Percentiles rank a stretch among this genome's conserved stretches.
These are phyloP conservation scores for Fusarium graminum DNA, from an alignment of 2,329 filamentous ascomycete species.

Conservation along the genomic window DNA sequence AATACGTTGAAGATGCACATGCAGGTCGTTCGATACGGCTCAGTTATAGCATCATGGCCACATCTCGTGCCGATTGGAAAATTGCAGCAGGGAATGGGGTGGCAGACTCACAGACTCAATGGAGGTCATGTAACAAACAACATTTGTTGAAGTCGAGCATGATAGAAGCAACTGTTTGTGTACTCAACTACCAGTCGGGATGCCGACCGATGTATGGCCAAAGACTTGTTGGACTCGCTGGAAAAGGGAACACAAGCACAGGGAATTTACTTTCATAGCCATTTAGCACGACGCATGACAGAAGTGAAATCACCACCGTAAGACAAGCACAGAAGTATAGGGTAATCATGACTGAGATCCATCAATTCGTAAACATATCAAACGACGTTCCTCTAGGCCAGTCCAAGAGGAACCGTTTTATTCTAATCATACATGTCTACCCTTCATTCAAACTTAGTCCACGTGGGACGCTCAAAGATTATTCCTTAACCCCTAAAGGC, in stretches of 20 bases:
- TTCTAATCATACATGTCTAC: conserved; percentile 13
- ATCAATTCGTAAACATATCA: conserved; percentile 14
- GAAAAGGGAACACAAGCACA: too few relatives aligned
- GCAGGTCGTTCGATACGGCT: background rate
- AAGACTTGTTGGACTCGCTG: too few relatives aligned
- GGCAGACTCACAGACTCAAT: background rate
- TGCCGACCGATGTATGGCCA: too few relatives aligned
- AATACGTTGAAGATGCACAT: background rate
- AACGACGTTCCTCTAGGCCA: background rate
- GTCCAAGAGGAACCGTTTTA: background rate
- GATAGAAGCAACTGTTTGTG: too few relatives aligned
- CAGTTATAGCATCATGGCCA: background rate
- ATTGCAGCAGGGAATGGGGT: background rate
- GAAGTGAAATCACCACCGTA: background rate
- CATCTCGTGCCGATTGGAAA: background rate
- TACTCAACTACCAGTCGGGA: too few relatives aligned
- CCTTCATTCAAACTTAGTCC: background rate
- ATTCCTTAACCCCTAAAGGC: conserved; percentile 57
- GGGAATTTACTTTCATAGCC: too few relatives aligned
- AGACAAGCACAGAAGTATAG: background rate
- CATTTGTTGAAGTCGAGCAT: too few relatives aligned
- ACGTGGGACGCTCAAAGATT: background rate
- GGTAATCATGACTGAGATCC: background rate
- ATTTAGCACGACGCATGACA: too few relatives aligned
- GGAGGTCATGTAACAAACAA: too few relatives aligned